Evolutionary conservation across 2,329 filamentous ascomycete genomes (phyloP), one percentile per base, ranked within the genome.

Genomic region (Cadophora gregata): DNA sequence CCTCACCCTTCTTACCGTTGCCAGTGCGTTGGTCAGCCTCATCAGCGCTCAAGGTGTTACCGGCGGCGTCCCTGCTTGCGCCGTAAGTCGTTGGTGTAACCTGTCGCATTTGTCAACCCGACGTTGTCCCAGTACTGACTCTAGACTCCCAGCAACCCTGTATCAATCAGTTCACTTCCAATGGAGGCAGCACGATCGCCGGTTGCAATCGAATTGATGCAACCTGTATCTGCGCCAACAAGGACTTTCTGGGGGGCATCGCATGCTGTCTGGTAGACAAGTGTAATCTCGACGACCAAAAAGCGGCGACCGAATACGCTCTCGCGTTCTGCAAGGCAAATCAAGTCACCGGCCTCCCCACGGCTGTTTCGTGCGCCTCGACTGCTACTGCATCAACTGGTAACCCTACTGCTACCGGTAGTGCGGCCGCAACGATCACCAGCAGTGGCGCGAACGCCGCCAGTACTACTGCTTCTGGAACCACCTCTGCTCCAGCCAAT

Each of bases 11-110:
- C 50, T 83, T 66, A 72, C 84, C 72, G 77, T 85, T 70, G 76
- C 82, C 68, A 77, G 87, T 72, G 82, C 85, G 71, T 78, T 87
- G 58, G 81, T 85, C 72, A 82, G 82, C 78, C 78, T 88, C 67
- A 82, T 84, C 69, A 78, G 80, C 68, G 84, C 84, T 47, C 85
- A 86, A 53, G 75, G 59, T 48, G 73, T 74, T 82, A 47, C 19
- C 65, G 71, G 74, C 33, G 74, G 73, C 47, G 81, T 86, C 59
- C 88, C 85, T 19, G 67, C 69, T 10, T 90, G 84, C 73, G 86
- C 86, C 70, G 86, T 89, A 81, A 74, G 85, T 82, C 45, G 24
- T 36, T 33, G 10, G 42, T 24, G 38, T 31, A 48, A n/a, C n/a
- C n/a, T 61, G 29, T 60, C 48, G 12, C 36, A 58, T 21, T 27